Conservation (phyloP, 176 grass and related monocot genomes). For the Hordeum vulgare region DNA sequence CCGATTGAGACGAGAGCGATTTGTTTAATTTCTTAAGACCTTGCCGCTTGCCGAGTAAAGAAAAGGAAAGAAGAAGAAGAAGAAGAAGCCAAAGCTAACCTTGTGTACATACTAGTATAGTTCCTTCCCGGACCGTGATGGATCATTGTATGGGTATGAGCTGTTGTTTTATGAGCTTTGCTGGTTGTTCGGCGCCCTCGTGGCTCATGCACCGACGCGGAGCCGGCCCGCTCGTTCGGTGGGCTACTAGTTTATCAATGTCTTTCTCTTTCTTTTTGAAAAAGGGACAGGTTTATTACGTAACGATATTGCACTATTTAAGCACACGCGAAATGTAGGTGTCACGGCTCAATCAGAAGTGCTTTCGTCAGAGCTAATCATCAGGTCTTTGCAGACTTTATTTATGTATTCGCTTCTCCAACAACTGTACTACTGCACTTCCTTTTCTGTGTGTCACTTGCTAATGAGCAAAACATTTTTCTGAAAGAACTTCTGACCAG, state of each 20-base stretch:
- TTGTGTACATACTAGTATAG: neutral
- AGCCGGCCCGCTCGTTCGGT: neutral
- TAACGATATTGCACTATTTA: neutral
- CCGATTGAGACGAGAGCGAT: neutral
- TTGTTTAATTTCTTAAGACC: constrained; percentile 24
- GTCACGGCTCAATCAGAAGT: neutral
- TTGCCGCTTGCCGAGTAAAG: neutral
- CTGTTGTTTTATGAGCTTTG: constrained; percentile 14
- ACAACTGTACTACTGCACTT: neutral
- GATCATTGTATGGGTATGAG: neutral
- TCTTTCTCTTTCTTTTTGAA: neutral
- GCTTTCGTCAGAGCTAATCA: constrained; percentile 19
- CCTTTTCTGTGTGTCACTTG: neutral
- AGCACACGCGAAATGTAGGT: constrained; percentile 29
- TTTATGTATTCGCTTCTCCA: neutral
- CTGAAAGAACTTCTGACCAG: no score
- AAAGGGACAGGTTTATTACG: neutral
- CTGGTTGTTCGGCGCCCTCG: neutral
- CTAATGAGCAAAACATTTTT: neutral
- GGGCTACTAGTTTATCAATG: neutral
- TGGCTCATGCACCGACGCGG: constrained; percentile 29
- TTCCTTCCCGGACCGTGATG: constrained; percentile 8
- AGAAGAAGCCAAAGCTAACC: neutral
- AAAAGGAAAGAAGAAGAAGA: neutral
- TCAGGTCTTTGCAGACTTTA: neutral